Conservation (phyloP, 768 basidiomycete genomes). For the Strobilomyces echinocephalus region DNA sequence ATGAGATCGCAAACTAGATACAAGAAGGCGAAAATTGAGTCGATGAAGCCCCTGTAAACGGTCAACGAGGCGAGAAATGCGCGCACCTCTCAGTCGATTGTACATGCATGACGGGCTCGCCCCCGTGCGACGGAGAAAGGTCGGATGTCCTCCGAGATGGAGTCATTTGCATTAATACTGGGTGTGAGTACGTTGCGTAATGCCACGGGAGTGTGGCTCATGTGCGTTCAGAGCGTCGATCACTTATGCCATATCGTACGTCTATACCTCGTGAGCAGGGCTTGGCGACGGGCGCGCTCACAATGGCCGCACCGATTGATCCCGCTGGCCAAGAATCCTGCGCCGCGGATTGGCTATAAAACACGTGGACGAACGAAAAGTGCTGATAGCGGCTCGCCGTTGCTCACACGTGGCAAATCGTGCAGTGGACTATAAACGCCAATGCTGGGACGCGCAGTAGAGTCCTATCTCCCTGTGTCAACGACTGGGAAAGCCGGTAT, state of each 20-base stretch:
- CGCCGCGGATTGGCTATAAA: not conserved
- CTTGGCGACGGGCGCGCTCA: conserved; percentile 1
- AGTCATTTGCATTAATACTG: not conserved
- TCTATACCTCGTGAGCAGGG: not conserved
- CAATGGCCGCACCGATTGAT: not conserved
- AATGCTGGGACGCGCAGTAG: not conserved
- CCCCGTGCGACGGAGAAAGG: not conserved
- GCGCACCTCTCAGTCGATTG: conserved; percentile 1
- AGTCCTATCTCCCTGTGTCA: not conserved
- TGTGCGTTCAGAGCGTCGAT: not conserved
- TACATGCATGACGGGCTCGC: no score
- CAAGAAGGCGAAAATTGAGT: not conserved
- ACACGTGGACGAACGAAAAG: not conserved
- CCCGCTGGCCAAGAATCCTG: not conserved
- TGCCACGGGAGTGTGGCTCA: not conserved
- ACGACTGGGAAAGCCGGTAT: not conserved
- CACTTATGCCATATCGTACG: not conserved
- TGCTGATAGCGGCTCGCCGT: not conserved
- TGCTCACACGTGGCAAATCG: not conserved
- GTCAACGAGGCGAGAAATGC: conserved; percentile 1
- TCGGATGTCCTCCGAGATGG: not conserved
- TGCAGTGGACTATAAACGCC: not conserved
- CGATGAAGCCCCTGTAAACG: not conserved
- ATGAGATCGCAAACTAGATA: not conserved
- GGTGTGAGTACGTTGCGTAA: not conserved